Percentiles rank a stretch among this genome's conserved stretches.
Conservation (phyloP, 2,329 filamentous ascomycete genomes). For the Aschersonia sp. region DNA sequence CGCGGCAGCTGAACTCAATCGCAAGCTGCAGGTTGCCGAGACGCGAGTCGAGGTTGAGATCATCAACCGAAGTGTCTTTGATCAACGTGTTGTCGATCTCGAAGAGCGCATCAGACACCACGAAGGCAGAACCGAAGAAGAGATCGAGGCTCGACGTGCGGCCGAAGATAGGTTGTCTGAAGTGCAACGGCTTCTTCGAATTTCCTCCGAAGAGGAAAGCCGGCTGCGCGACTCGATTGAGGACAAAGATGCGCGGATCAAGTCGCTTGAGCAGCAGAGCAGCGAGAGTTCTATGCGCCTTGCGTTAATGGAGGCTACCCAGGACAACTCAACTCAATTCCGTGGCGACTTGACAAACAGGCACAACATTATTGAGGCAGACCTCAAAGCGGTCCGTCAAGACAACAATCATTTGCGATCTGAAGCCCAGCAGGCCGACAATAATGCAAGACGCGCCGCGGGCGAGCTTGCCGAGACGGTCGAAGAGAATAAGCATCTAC, state of each 20-base stretch:
- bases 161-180: slow-evolving; percentile 62
- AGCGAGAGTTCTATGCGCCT: slow-evolving; percentile 46
- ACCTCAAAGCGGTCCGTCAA: slow-evolving; percentile 39
- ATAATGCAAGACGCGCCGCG: slow-evolving; percentile 32
- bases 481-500: slow-evolving; percentile 58
- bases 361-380: slow-evolving; percentile 35
- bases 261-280: slow-evolving; percentile 39
- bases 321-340: slow-evolving; percentile 38
- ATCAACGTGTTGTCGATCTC: slow-evolving; percentile 51
- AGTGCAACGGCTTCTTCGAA: slow-evolving; percentile 53
- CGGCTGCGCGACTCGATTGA: slow-evolving; percentile 53
- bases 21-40: slow-evolving; percentile 41
- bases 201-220: slow-evolving; percentile 58
- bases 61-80: slow-evolving; percentile 42
- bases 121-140: slow-evolving; percentile 48
- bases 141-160: slow-evolving; percentile 46
- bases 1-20: slow-evolving; percentile 33
- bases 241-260: slow-evolving; percentile 55
- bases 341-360: slow-evolving; percentile 42
- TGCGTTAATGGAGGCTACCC: slow-evolving; percentile 54
- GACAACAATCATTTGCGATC: slow-evolving; percentile 46
- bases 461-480: slow-evolving; percentile 32
- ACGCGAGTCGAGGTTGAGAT: slow-evolving; percentile 46
- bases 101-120: slow-evolving; percentile 53
- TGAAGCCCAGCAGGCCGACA: slow-evolving; percentile 45